Percentiles rank a stretch among this genome's conserved stretches.
phyloP scores from a whole-genome alignment of 2,329 filamentous ascomycete genomes.

The Fulvia fulva region DNA sequence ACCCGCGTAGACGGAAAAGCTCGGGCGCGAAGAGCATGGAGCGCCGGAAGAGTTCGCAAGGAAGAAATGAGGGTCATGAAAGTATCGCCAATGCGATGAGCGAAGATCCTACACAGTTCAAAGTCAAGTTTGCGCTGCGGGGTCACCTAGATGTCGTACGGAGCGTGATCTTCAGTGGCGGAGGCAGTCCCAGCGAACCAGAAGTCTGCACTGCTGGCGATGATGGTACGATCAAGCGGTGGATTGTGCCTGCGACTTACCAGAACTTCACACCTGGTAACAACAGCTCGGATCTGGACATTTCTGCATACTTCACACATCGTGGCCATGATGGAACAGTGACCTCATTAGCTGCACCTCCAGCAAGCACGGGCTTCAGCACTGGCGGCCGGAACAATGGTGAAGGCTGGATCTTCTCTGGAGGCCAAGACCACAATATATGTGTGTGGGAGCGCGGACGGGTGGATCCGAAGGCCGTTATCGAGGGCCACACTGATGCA shows the following conservation, averaged over 20 bases:
- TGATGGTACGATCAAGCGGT: slow-evolving; percentile 92
- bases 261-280: slow-evolving; percentile 53
- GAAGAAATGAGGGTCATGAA: slow-evolving; percentile 53
- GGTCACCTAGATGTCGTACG: slow-evolving; percentile 93
- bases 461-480: slow-evolving; percentile 89
- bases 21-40: slow-evolving; percentile 54
- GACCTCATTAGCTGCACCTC: slow-evolving; percentile 80
- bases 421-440: slow-evolving; percentile 88
- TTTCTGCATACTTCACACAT: slow-evolving; percentile 91
- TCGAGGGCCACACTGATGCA: slow-evolving; percentile 87
- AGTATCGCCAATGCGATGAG: slow-evolving; percentile 44
- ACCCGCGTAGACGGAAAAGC: slow-evolving; percentile 73
- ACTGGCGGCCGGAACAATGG: slow-evolving; percentile 83
- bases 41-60: slow-evolving; percentile 60
- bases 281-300: slow-evolving; percentile 73
- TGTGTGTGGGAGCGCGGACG: slow-evolving; percentile 93
- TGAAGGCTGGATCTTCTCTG: slow-evolving; percentile 98
- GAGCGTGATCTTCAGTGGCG: slow-evolving; percentile 93
- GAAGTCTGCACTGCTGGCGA: slow-evolving; percentile 96
- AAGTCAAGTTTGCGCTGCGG: slow-evolving; percentile 83
- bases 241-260: slow-evolving; percentile 78
- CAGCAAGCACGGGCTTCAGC: slow-evolving; percentile 80
- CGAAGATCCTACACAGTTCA: slow-evolving; percentile 74
- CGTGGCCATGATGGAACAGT: slow-evolving; percentile 89
- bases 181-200: slow-evolving; percentile 89